Evolutionary conservation across 805 yeast species (phyloP), one percentile per base, ranked within the genome.

Genomic region (Peterozyma xylosa): DNA sequence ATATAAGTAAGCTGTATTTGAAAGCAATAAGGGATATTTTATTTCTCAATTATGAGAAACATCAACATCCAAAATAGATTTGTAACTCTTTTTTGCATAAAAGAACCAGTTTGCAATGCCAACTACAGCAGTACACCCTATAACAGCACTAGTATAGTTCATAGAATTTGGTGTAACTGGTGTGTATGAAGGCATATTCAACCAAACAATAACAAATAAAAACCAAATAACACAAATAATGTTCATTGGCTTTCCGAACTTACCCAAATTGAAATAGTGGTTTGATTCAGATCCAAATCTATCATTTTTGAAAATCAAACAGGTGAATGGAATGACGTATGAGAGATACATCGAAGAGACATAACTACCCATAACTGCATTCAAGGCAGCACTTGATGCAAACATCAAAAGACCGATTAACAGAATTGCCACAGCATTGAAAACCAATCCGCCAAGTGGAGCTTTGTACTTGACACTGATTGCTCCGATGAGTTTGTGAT

Each of bases 81-180:
- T 21, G 27, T 21, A 21, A 21, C 7, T 4, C 7, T 21, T 21
- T 21, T 7, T 21, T 21, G 27, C 27, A 21, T 21, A 21, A 4
- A 21, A 21, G 7, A 21, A 21, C 27, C 27, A 21, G 27, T 21
- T 21, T 21, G 27, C 7, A 21, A 21, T 21, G 7, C 27, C 27
- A 21, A 21, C 27, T 5, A 7, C 27, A 5, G 27, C 27, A 21
- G 27, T 21, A 21, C 27, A 21, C 27, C 27, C 27, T 21, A 54
- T 41, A 27, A 56, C 51, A 10, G 53, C 57, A n/a, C 55, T 56
- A 1, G 59, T 54, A 40, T 56, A 56, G 45, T 56, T 55, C 60
- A 56, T 56, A 41, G 51, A 51, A 13, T 54, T 54, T 10, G 55
- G 47, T 37, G 38, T 40, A n/a, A 52, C 55, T 35, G 60, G 60